These are phyloP conservation scores for Cruciata laevipes DNA, from an alignment of 257 asterid species.

Conservation along the genomic window DNA sequence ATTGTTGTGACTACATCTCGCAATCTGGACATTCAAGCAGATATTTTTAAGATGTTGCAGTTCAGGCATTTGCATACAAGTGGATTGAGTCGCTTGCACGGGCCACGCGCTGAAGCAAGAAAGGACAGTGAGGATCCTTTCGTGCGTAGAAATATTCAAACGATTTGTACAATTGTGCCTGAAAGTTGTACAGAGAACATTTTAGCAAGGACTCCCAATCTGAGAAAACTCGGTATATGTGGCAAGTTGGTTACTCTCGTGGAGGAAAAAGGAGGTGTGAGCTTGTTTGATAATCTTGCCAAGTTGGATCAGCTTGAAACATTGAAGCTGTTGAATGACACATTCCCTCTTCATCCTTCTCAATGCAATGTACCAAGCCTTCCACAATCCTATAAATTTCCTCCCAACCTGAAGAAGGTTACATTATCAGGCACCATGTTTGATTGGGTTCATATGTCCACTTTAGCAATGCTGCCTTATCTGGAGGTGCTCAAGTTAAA, in stretches of 20 bases:
- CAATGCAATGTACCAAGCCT: constrained; percentile 20
- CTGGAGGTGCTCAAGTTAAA: constrained; percentile 41
- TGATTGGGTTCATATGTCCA: constrained; percentile 35
- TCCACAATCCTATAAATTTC: constrained; percentile 35
- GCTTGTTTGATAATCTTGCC: constrained; percentile 28
- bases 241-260: constrained; percentile 26
- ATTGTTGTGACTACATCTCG: constrained; percentile 26
- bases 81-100: constrained; percentile 26
- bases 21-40: constrained; percentile 26
- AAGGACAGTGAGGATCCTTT: constrained; percentile 31
- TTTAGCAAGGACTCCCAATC: constrained; percentile 31
- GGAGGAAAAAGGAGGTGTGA: constrained; percentile 3
- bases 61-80: constrained; percentile 34
- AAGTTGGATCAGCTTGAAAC: constrained; percentile 33
- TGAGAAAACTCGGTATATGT: constrained; percentile 33
- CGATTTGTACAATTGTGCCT: constrained; percentile 29
- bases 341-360: constrained; percentile 29
- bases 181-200: constrained; percentile 36
- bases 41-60: constrained; percentile 38
- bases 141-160: constrained; percentile 31
- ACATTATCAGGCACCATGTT: constrained; percentile 33
- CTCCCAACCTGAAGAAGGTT: constrained; percentile 37
- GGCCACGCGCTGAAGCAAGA: constrained; percentile 32
- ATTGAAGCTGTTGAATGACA: constrained; percentile 33
- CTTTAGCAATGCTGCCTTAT: constrained; percentile 29